A percentile compares a stretch with the other conserved stretches of the same genome.
Evolutionary conservation across 2,329 filamentous ascomycete genomes (phyloP).

Genomic region (Calonectria montana): DNA sequence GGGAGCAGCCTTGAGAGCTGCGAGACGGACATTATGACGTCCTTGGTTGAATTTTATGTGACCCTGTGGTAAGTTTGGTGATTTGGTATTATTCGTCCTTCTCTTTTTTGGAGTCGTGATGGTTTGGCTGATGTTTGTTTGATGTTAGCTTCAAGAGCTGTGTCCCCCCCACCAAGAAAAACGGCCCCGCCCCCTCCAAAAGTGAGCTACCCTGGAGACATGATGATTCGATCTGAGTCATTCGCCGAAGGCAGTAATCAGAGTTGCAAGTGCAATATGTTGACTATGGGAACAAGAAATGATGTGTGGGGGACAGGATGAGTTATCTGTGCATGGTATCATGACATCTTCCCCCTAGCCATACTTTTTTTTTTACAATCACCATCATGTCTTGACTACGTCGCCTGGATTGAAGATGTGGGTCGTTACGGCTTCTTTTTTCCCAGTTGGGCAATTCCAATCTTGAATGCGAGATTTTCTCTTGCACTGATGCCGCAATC

Average conservation of each 20-base stretch:
- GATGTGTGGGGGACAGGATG: background rate
- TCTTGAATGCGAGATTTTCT: conserved; percentile 11
- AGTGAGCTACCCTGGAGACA: conserved; percentile 19
- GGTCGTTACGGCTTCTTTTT: background rate
- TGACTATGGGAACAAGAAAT: background rate
- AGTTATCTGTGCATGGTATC: background rate
- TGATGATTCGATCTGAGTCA: conserved; percentile 23
- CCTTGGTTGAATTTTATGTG: background rate
- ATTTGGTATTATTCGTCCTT: background rate
- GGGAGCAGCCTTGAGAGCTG: conserved; percentile 85
- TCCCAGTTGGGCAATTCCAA: background rate
- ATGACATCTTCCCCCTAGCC: background rate
- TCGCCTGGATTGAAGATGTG: background rate
- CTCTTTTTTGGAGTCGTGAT: background rate
- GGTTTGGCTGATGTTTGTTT: background rate
- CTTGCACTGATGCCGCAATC: conserved; percentile 10
- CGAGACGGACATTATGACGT: conserved; percentile 62
- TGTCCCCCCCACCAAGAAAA: conserved; percentile 20
- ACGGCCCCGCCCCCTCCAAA: conserved; percentile 20
- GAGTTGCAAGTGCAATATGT: background rate
- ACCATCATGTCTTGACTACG: background rate
- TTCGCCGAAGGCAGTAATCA: conserved; percentile 12
- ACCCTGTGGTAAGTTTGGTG: background rate
- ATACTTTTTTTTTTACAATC: background rate
- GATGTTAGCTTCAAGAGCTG: conserved; percentile 9